phyloP scores from a whole-genome alignment of 2,329 filamentous ascomycete genomes.

The Penicillium sp. region DNA sequence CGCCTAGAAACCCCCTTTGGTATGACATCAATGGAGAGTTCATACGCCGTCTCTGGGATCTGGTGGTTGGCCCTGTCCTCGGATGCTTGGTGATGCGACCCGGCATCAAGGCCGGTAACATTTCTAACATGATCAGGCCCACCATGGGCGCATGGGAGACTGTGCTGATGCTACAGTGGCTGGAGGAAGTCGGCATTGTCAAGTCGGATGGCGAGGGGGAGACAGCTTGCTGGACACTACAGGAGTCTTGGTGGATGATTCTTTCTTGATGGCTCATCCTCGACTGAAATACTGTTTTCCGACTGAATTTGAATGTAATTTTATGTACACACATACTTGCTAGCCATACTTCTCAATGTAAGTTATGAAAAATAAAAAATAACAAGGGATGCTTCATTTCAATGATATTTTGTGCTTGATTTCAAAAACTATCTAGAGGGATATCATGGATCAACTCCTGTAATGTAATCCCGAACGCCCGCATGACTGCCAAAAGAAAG shows the following conservation, averaged over 20 bases:
- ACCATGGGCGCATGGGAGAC: slow-evolving; percentile 45
- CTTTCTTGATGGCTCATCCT: slow-evolving; percentile 11
- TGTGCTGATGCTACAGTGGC: slow-evolving; percentile 41
- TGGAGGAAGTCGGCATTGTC: slow-evolving; percentile 29
- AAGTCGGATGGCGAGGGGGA: slow-evolving; percentile 10
- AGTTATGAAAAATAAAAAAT: neutral
- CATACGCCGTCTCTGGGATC: slow-evolving; percentile 41
- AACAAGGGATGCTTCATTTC: neutral
- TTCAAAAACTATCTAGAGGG: slow-evolving; percentile 4
- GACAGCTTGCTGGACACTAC: slow-evolving; percentile 31
- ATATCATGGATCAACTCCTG: slow-evolving; percentile 1
- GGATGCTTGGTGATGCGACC: slow-evolving; percentile 43
- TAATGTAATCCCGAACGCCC: neutral
- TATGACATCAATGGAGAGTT: slow-evolving; percentile 47
- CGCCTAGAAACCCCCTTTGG: slow-evolving; percentile 46
- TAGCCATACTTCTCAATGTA: neutral
- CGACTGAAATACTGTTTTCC: no score
- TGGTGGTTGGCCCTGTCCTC: slow-evolving; percentile 41
- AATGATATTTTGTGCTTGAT: neutral
- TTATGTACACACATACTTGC: neutral
- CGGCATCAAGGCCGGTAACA: slow-evolving; percentile 34
- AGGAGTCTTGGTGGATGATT: slow-evolving; percentile 45
- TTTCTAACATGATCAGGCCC: slow-evolving; percentile 40
- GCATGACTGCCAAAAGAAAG: neutral
- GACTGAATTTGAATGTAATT: neutral